Base-by-base conservation (phyloP, 2,329 filamentous ascomycete species). In the Aureobasidium subglaciale region DNA sequence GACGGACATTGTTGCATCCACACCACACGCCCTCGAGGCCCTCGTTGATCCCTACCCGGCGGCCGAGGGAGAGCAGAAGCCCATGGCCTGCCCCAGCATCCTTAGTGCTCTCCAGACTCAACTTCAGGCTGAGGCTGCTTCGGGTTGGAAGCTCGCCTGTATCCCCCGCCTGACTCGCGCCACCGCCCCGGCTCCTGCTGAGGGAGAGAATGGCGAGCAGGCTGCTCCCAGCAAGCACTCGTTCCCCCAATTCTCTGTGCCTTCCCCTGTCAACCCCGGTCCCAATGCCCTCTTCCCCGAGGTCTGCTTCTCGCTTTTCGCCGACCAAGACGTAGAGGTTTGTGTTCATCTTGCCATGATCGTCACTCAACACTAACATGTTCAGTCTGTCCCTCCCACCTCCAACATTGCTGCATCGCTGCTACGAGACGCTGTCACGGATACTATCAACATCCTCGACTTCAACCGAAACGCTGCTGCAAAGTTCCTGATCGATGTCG, bases 361-460 rank as follows among this genome's bases (percentile, higher is more conserved):
- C 29, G 29, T 30, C 13, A n/a, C 29, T 30, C 29, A 30, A 30
- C 8, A 13, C 29, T 30, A 30, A 30, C 29, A 9, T 30, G 8
- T 13, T 30, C 29, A 30, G 60, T 67, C 92, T 1, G 93, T 99
- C 9, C 93, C 93, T 29, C 80, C 85, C 3, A 82, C 83, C 10
- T 81, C 81, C 3, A 82, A 85, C 67, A 85, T 96, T 63, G 86
- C 91, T 1, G 85, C 90, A 1, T 90, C 86, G 6, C 74, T 99
- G 35, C 79, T 99, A 57, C 84, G 93, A 45, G 93, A 99, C 69
- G 84, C 84, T 0, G 79, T 97, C 55, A 80, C 89, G 35, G 93
- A 99, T 68, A 96, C 91, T 0, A 93, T 99, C 72, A 96, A 96
- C 67, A 85, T 90, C 50, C 79, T 99, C 15, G 83, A 97, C 73